A percentile compares a stretch with the other conserved stretches of the same genome.
phyloP scores from a whole-genome alignment of 495 filamentous ascomycete genomes.

The Xylaria castorea region DNA sequence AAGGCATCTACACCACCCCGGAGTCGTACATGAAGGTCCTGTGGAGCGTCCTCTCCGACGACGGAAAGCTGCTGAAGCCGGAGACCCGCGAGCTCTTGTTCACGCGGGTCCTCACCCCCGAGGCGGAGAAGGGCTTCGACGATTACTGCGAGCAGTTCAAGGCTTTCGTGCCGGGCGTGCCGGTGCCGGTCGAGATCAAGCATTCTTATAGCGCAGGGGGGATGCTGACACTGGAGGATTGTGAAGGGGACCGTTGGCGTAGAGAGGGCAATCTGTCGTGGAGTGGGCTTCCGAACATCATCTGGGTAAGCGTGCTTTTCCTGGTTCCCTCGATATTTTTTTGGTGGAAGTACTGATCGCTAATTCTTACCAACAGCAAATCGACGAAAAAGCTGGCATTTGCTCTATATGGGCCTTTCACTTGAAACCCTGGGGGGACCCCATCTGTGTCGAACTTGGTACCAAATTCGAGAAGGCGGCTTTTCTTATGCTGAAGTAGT shows the following conservation, averaged over 20 bases:
- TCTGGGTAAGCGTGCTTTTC: slow-evolving; percentile 19
- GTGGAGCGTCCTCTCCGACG: slow-evolving; percentile 24
- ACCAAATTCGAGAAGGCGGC: slow-evolving; percentile 24
- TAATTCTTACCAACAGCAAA: slow-evolving; percentile 7
- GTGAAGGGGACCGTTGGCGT: slow-evolving; percentile 26
- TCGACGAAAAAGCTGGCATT: slow-evolving; percentile 19
- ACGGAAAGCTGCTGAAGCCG: slow-evolving; percentile 19
- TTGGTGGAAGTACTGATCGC: background rate
- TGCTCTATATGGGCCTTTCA: slow-evolving; percentile 28
- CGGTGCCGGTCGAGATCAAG: slow-evolving; percentile 10
- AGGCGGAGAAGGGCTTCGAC: slow-evolving; percentile 16
- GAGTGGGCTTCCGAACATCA: slow-evolving; percentile 19
- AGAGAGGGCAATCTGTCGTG: slow-evolving; percentile 26
- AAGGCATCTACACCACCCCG: slow-evolving; percentile 23
- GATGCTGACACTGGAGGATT: slow-evolving; percentile 21
- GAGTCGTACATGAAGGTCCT: slow-evolving; percentile 23
- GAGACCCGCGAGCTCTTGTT: slow-evolving; percentile 20
- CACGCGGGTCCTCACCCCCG: slow-evolving; percentile 8
- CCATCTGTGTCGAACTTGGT: slow-evolving; percentile 3
- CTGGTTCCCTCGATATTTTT: background rate
- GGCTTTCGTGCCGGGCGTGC: slow-evolving; percentile 12
- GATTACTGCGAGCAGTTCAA: slow-evolving; percentile 13
- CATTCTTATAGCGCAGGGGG: slow-evolving; percentile 7
- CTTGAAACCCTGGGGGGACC: slow-evolving; percentile 14
- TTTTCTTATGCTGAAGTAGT: slow-evolving; percentile 20